A percentile compares a stretch with the other conserved stretches of the same genome.
Evolutionary conservation across 768 basidiomycete species (phyloP).

Genomic region (Psilocybe cubensis): DNA sequence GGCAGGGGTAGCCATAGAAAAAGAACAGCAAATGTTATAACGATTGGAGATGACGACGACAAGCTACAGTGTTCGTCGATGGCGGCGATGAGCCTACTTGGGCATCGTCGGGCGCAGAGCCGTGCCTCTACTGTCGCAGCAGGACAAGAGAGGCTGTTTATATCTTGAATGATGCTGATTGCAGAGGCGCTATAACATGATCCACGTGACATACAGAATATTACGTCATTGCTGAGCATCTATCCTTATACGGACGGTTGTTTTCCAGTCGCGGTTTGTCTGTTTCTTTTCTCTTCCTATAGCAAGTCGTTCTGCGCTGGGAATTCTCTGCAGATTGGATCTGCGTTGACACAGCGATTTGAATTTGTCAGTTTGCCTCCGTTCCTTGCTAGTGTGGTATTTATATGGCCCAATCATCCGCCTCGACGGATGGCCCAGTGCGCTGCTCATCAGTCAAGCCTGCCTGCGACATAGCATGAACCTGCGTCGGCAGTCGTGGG

Average conservation of each 20-base stretch:
- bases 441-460: not conserved
- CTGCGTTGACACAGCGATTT: constrained; percentile 5
- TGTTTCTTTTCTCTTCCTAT: not conserved
- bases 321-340: constrained; percentile 8
- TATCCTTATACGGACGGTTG: constrained; percentile 2
- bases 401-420: not conserved
- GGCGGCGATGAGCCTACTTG: constrained; percentile 13
- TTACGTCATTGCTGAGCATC: not conserved
- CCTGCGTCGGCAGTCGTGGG: not conserved
- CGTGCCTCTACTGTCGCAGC: not conserved
- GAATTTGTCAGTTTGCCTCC: not conserved
- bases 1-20: constrained; percentile 19
- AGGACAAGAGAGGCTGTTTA: constrained; percentile 6
- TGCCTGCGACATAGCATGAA: not conserved
- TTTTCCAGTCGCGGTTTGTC: constrained; percentile 9
- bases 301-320: constrained; percentile 7
- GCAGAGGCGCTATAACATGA: not conserved
- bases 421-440: too few relatives aligned
- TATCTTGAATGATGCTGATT: constrained; percentile 5
- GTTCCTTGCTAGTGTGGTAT: not conserved
- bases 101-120: constrained; percentile 16
- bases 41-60: not conserved
- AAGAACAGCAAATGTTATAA: constrained; percentile 1
- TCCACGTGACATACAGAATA: not conserved
- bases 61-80: not conserved